phyloP scores from a whole-genome alignment of 2,329 filamentous ascomycete genomes.

The Colletotrichum noveboracense region DNA sequence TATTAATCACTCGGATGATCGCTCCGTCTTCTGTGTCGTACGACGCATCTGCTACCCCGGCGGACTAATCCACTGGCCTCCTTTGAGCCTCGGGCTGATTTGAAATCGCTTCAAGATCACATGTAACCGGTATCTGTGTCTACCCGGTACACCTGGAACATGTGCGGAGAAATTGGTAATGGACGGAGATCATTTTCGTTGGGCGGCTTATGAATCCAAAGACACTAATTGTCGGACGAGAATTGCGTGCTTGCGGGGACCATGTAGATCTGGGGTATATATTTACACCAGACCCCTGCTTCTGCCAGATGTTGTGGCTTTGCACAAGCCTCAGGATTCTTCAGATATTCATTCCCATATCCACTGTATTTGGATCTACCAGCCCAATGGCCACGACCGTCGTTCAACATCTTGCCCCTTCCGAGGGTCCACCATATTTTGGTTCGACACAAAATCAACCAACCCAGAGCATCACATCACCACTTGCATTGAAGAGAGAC shows the following conservation, averaged over 20 bases:
- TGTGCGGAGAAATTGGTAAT: neutral
- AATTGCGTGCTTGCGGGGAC: conserved; percentile 29
- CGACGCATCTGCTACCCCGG: neutral
- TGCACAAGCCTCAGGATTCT: neutral
- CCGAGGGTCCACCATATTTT: neutral
- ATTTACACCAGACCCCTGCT: neutral
- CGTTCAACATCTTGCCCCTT: neutral
- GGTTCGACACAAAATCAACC: neutral
- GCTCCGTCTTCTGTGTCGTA: neutral
- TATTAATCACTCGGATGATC: neutral
- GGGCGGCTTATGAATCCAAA: conserved; percentile 29
- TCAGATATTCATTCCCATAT: neutral
- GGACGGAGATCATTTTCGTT: neutral
- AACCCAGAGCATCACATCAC: neutral
- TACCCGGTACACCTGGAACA: neutral
- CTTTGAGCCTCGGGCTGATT: neutral
- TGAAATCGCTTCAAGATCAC: neutral
- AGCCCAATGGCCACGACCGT: conserved; percentile 16
- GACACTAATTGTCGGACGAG: conserved; percentile 1
- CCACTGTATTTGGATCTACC: neutral
- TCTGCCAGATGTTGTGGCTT: neutral
- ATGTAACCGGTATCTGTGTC: neutral
- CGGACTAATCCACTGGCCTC: neutral
- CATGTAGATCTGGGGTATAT: neutral
- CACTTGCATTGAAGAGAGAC: neutral